Evolutionary conservation across 176 grass and related monocot species (phyloP), one percentile per base, ranked within the genome.

Genomic region (Elaeis guineensis): DNA sequence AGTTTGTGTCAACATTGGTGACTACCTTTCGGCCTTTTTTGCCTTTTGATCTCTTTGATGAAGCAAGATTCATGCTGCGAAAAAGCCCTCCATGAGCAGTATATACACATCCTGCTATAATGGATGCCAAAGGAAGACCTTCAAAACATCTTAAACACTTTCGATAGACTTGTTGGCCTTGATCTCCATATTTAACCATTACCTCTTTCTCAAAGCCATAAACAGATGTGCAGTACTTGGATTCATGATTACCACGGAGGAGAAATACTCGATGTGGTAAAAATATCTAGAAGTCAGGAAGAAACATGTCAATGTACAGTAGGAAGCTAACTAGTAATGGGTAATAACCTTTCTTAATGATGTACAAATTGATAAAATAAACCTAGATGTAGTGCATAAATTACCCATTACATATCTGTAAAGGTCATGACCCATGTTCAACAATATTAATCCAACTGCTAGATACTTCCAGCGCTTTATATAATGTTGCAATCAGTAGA

Each of bases 91-190:
- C 93, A 62, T 98, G 93, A 52, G 93, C 93, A 50, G 93, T 98
- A 69, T 98, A 98, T 16, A 98, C 87, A 2, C 66, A 64, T 53
- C 78, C 78, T 78, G 93, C 84, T 88, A 98, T 92, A 69, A 98
- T 85, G 51, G 93, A 74, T 17, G 93, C 87, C 58, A 98, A 82
- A 60, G 93, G 93, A 61, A 98, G 93, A 59, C 83, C 93, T 74
- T 98, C 87, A 56, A 98, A 98, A 73, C 87, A 87, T 79, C 93
- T 83, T 69, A 98, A 77, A 55, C 85, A 98, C 67, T 89, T 98
- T 49, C 87, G 70, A 69, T 98, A 98, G 64, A 98, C 67, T 72
- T 82, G 82, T 67, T 63, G 60, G 6, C 93, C 87, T 76, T 98
- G 75, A 72, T 80, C 76, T 75, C 86, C 83, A 39, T 89, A 98